These are phyloP conservation scores for Pouteria campechiana DNA, from an alignment of 179 eudicot genomes.

Conservation along the genomic window DNA sequence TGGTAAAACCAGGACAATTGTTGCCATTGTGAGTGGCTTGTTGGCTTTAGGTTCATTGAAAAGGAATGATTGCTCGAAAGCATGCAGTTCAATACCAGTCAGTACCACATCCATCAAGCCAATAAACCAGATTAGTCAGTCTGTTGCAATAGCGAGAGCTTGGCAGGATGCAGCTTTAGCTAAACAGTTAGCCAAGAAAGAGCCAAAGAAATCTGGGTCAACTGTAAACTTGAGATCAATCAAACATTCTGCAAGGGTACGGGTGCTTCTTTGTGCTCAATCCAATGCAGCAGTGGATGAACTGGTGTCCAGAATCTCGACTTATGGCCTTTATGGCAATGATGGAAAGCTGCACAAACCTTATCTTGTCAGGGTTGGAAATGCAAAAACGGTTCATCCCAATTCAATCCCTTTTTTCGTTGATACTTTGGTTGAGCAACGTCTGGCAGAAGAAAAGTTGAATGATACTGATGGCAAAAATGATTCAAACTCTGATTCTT, in stretches of 20 bases:
- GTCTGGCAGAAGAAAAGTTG: slow-evolving; percentile 52
- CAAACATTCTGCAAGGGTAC: slow-evolving; percentile 33
- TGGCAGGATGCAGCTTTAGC: slow-evolving; percentile 99
- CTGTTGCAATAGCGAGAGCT: slow-evolving; percentile 90
- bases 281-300: slow-evolving; percentile 99
- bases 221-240: slow-evolving; percentile 24
- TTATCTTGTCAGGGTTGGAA: slow-evolving; percentile 97
- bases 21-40: slow-evolving; percentile 88
- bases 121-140: slow-evolving; percentile 40
- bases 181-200: slow-evolving; percentile 51
- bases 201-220: no score
- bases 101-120: slow-evolving; percentile 22
- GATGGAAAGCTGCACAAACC: slow-evolving; percentile 85
- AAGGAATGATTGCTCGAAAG: slow-evolving; percentile 27
- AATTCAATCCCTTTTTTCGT: slow-evolving; percentile 86
- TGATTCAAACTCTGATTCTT: slow-evolving; percentile 31
- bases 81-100: slow-evolving; percentile 15
- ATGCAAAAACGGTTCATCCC: slow-evolving; percentile 86
- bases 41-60: slow-evolving; percentile 30
- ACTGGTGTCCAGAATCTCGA: slow-evolving; percentile 78
- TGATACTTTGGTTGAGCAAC: slow-evolving; percentile 86
- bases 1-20: slow-evolving; percentile 90
- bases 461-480: slow-evolving; percentile 25
- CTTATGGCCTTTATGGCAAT: slow-evolving; percentile 77
- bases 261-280: slow-evolving; percentile 98